These are phyloP conservation scores for Epicoccum sorghinum DNA, from an alignment of 2,329 filamentous ascomycete genomes.

Conservation along the genomic window DNA sequence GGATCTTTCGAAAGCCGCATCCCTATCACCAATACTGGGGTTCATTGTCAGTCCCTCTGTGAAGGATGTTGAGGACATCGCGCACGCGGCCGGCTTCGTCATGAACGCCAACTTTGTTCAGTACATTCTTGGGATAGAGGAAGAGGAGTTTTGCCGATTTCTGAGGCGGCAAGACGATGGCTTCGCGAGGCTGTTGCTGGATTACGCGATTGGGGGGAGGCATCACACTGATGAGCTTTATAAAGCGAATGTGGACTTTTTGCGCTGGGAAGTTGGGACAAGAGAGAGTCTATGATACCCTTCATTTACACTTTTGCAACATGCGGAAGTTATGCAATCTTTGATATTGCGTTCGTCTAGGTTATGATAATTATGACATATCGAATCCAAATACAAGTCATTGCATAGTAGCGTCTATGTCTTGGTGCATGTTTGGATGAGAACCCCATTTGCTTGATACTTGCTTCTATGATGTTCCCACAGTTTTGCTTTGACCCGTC, in stretches of 20 bases:
- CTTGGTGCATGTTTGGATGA: no score
- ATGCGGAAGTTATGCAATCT: no score
- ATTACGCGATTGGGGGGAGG: constrained; percentile 27
- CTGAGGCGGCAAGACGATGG: constrained; percentile 30
- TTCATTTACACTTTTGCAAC: no score
- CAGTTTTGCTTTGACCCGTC: no score
- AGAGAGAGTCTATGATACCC: constrained; percentile 25
- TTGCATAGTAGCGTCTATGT: no score
- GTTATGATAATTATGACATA: no score
- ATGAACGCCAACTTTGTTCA: constrained; percentile 32
- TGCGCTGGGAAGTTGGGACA: constrained; percentile 28
- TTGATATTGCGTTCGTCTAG: no score
- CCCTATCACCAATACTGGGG: constrained; percentile 21
- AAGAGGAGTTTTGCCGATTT: constrained; percentile 29
- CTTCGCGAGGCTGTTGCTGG: constrained; percentile 22
- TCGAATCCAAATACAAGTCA: no score
- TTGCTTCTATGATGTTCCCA: no score
- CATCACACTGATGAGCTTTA: constrained; percentile 26
- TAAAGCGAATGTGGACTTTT: constrained; percentile 27
- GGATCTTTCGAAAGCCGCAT: constrained; percentile 4
- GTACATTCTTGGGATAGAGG: constrained; percentile 23
- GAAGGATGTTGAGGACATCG: constrained; percentile 28
- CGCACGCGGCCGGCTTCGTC: constrained; percentile 16
- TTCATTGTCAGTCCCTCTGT: constrained; percentile 24
- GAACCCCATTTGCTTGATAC: no score